Conservation (phyloP, 805 yeast species). For the Saccharomyces mikatae region DNA sequence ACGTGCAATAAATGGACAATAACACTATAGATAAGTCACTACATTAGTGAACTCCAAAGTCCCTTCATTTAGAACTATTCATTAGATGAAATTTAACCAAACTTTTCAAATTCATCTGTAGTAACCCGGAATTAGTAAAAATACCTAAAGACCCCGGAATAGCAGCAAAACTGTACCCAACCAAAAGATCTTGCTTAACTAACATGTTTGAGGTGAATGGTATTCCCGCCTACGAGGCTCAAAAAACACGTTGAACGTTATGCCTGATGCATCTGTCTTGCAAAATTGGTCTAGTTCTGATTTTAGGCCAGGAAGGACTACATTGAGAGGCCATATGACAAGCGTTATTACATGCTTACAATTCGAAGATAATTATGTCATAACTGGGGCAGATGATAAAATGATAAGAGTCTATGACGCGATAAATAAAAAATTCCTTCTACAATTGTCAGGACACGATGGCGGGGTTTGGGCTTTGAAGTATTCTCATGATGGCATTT, state of each 20-base stretch:
- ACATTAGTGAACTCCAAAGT: no score
- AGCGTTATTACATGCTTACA: slow-evolving; percentile 92
- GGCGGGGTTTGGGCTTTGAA: slow-evolving; percentile 99
- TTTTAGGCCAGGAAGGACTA: slow-evolving; percentile 57
- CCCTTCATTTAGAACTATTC: no score
- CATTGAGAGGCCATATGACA: slow-evolving; percentile 61
- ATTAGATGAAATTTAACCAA: no score
- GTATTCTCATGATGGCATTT: slow-evolving; percentile 59
- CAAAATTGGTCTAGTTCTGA: slow-evolving; percentile 74
- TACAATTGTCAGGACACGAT: slow-evolving; percentile 63
- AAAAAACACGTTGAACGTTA: no score
- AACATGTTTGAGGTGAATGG: no score
- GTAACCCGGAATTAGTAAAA: no score
- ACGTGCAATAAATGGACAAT: no score
- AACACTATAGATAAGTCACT: no score
- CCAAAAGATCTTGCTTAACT: no score
- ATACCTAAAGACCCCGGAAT: no score
- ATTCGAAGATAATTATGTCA: slow-evolving; percentile 81
- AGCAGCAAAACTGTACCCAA: no score
- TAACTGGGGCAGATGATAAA: slow-evolving; percentile 87
- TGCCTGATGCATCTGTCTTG: slow-evolving; percentile 26
- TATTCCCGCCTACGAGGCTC: neutral
- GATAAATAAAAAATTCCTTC: slow-evolving; percentile 53
- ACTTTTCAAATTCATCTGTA: no score
- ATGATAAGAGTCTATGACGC: slow-evolving; percentile 77